phyloP scores from a whole-genome alignment of 306 rosid species.

The Vicia villosa region DNA sequence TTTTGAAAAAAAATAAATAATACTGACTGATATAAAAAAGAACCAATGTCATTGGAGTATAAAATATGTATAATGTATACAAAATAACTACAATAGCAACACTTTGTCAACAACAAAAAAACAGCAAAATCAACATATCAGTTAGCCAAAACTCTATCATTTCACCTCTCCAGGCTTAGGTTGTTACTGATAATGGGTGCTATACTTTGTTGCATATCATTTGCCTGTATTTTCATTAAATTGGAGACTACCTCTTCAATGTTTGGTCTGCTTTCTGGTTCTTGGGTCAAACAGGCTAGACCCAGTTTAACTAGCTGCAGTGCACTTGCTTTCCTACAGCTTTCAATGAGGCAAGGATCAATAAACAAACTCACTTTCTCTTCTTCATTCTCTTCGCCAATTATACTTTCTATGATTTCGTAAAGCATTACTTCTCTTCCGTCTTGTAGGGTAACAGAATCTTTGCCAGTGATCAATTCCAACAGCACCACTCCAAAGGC shows the following conservation, averaged over 20 bases:
- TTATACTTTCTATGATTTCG: slow-evolving; percentile 23
- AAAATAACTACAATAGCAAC: neutral
- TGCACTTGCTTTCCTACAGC: slow-evolving; percentile 32
- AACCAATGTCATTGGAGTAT: neutral
- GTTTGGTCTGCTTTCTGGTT: slow-evolving; percentile 44
- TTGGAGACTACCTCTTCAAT: slow-evolving; percentile 45
- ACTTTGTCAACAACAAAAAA: neutral
- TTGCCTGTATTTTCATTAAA: slow-evolving; percentile 39
- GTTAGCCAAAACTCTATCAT: neutral
- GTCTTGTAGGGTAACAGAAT: slow-evolving; percentile 41
- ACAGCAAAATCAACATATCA: neutral
- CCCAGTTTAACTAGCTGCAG: slow-evolving; percentile 48
- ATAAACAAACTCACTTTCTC: slow-evolving; percentile 41
- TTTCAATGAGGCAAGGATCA: slow-evolving; percentile 48
- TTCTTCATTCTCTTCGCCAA: slow-evolving; percentile 40
- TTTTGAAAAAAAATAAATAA: neutral
- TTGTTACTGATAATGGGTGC: neutral
- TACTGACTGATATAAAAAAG: slow-evolving; percentile 1
- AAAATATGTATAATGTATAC: neutral
- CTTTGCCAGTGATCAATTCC: slow-evolving; percentile 62
- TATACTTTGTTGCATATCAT: slow-evolving; percentile 11
- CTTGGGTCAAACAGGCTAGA: slow-evolving; percentile 56
- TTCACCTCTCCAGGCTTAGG: slow-evolving; percentile 36
- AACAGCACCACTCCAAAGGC: slow-evolving; percentile 65
- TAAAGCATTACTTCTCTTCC: slow-evolving; percentile 55